Conservation (phyloP, 2,329 filamentous ascomycete genomes). For the Thelonectria blattea region DNA sequence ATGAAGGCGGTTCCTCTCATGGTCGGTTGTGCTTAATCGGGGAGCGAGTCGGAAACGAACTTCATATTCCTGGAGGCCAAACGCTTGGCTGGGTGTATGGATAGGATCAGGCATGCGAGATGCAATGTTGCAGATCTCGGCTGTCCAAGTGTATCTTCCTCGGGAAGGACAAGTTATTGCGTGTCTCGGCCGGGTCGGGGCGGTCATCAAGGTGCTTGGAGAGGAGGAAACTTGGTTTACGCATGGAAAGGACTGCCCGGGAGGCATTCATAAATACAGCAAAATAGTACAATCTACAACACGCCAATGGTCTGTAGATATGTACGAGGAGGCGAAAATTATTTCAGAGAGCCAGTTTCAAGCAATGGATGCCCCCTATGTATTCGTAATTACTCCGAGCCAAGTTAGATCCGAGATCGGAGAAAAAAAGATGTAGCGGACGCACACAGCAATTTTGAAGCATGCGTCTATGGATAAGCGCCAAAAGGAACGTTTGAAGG, state of each 20-base stretch:
- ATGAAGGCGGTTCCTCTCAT: neutral
- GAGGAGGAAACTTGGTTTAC: neutral
- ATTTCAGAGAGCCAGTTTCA: neutral
- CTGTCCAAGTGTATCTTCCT: neutral
- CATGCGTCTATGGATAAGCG: neutral
- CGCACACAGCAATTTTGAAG: no score
- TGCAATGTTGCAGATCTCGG: neutral
- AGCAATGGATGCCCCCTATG: neutral
- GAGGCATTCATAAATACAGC: neutral
- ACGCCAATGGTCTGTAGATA: neutral
- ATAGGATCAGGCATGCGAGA: neutral
- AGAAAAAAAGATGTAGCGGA: neutral
- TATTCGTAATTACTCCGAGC: no score
- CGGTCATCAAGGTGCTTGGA: neutral
- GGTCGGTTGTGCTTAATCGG: neutral
- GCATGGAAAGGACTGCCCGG: neutral
- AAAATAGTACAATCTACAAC: neutral
- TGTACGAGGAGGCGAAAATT: neutral
- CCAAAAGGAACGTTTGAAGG: neutral
- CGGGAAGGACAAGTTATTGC: neutral
- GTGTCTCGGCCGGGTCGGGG: neutral
- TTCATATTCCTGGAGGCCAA: neutral
- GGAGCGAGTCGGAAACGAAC: neutral
- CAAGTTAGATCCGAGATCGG: neutral
- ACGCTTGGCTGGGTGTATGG: neutral